Base-by-base conservation (phyloP, 805 yeast species). In the Nakazawaea pomicola region DNA sequence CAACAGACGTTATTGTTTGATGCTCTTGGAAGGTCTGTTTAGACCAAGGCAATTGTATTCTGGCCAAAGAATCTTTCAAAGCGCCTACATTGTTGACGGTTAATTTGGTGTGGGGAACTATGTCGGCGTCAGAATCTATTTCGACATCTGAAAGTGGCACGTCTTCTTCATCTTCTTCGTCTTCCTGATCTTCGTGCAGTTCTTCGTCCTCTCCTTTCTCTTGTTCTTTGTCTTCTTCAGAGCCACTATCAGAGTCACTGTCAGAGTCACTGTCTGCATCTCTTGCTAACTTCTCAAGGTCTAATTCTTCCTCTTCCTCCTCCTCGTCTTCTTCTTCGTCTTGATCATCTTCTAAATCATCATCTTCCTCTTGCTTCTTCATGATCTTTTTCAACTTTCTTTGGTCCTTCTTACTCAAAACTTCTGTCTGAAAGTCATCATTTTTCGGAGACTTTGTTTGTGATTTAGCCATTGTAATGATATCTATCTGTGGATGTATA, bases 81-180 rank as follows among this genome's bases (percentile, higher is more conserved):
- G 99, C 98, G n/a, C 85, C 81, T 35, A 68, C 70, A 65, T 93
- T 91, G 64, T 93, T 89, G 48, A 91, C 70, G 10, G 96, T 90
- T 38, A 88, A 72, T 60, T 90, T 90, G 44, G 93, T 88, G 63
- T 83, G 79, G 36, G 98, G 97, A 28, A 91, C 89, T 33, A 90
- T 78, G 60, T 93, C 99, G 14, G 95, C 95, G 58, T 90, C 97
- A 2, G 93, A 86, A 55, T 89, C 97, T 32, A 87, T 65, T 55
- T 91, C 97, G 19, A 83, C 97, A 41, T 89, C 97, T 1, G 95
- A 85, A 39, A 88, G 74, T 16, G 96, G 84, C 33, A 90, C 74
- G 51, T 89, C 97, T 49, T 83, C 90, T 42, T 78, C 87, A 6
- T 80, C 91, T 32, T 76, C 84, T 23, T 73, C 80, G 33, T 72